phyloP scores from a whole-genome alignment of 2,329 filamentous ascomycete genomes.

The Didymellaceae sp. region DNA sequence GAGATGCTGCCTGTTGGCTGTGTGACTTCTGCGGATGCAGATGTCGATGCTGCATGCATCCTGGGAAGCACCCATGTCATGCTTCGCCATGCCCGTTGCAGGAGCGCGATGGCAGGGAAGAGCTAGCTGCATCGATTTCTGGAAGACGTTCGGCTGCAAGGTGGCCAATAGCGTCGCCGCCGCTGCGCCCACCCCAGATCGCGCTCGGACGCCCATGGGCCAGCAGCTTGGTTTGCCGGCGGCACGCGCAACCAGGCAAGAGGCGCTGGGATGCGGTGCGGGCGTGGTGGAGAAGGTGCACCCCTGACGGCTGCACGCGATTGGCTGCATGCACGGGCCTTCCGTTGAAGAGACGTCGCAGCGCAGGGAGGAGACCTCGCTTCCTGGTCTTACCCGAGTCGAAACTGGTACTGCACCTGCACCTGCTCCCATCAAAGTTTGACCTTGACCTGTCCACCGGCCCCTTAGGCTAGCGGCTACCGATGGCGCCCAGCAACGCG shows the following conservation, averaged over 20 bases:
- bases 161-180: constrained; percentile 28
- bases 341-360: constrained; percentile 24
- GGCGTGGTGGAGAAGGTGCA: constrained; percentile 21
- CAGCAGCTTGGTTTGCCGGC: constrained; percentile 42
- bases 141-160: constrained; percentile 40
- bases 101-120: constrained; percentile 25
- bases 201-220: constrained; percentile 40
- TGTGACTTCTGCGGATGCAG: constrained; percentile 32
- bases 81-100: constrained; percentile 29
- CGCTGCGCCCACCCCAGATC: constrained; percentile 40
- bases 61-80: constrained; percentile 31
- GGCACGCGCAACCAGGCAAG: constrained; percentile 37
- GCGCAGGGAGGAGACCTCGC: constrained; percentile 26
- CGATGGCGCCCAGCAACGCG: constrained; percentile 25
- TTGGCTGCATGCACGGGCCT: constrained; percentile 17
- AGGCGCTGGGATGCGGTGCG: constrained; percentile 34
- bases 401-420: constrained; percentile 31
- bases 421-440: constrained; percentile 39
- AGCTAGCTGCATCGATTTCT: constrained; percentile 38
- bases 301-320: constrained; percentile 3
- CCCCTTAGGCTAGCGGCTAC: constrained; percentile 34
- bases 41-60: constrained; percentile 35
- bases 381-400: constrained; percentile 27
- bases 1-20: constrained; percentile 39
- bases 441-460: constrained; percentile 22